These are phyloP conservation scores for Suhomyces atakaporum DNA, from an alignment of 1,139 yeast genomes.

Conservation along the genomic window DNA sequence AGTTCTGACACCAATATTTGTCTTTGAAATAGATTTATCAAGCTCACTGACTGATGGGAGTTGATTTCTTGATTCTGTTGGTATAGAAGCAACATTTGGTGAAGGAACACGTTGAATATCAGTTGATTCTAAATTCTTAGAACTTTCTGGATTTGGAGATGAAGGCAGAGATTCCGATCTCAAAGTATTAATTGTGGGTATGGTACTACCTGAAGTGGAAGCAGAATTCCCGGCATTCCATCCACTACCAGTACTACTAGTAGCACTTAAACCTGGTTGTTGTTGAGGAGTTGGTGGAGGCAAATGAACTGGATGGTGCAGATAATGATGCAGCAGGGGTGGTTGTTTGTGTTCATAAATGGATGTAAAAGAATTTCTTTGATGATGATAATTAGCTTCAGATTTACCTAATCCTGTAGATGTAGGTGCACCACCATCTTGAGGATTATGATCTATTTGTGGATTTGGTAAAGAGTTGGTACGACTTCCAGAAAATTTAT, in stretches of 20 bases:
- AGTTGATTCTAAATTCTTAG: slow-evolving; percentile 1
- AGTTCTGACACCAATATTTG: slow-evolving; percentile 12
- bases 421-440: slow-evolving; percentile 9
- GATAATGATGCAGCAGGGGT: slow-evolving; percentile 11
- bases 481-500: slow-evolving; percentile 13
- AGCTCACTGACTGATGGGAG: slow-evolving; percentile 43
- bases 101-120: slow-evolving; percentile 7
- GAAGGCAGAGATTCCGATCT: slow-evolving; percentile 6
- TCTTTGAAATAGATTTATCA: slow-evolving; percentile 30
- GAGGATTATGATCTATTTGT: slow-evolving; percentile 17
- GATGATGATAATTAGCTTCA: slow-evolving; percentile 9
- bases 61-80: slow-evolving; percentile 18
- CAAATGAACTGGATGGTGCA: slow-evolving; percentile 6
- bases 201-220: slow-evolving; percentile 8
- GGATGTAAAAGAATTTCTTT: slow-evolving; percentile 22
- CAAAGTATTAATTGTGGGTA: slow-evolving; percentile 8
- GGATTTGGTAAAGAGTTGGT: slow-evolving; percentile 30
- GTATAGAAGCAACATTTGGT: slow-evolving; percentile 3
- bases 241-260: slow-evolving; percentile 2
- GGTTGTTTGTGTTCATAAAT: slow-evolving; percentile 18
- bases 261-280: slow-evolving; percentile 2
- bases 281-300: slow-evolving; percentile 8
- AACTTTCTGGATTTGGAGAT: slow-evolving; percentile 6
- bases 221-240: slow-evolving; percentile 2
- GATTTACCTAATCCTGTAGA: slow-evolving; percentile 5